A percentile compares a stretch with the other conserved stretches of the same genome.
Evolutionary conservation across 2,329 filamentous ascomycete genomes (phyloP).

Genomic region (Ceratocystis cacaofunesta): DNA sequence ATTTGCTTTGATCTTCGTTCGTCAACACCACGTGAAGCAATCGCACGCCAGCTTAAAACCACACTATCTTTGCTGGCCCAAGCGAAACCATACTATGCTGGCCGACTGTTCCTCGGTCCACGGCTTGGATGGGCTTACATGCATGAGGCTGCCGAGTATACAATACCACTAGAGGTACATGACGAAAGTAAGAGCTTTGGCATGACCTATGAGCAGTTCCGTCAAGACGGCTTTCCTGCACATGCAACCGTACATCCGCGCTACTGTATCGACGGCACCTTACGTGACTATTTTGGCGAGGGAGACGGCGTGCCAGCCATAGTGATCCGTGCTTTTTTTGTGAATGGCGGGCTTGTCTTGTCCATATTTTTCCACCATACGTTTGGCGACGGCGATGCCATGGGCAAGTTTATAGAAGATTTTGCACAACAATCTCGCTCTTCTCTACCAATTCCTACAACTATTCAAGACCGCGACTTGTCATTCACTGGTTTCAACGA

Average conservation of each 20-base stretch:
- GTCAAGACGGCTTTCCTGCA: conserved; percentile 22
- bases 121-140: conserved; percentile 19
- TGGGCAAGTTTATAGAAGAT: conserved; percentile 27
- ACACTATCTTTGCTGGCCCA: conserved; percentile 19
- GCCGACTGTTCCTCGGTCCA: conserved; percentile 20
- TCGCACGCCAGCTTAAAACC: conserved; percentile 17
- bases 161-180: conserved; percentile 19
- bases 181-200: conserved; percentile 19
- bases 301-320: conserved; percentile 25
- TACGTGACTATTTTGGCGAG: not conserved
- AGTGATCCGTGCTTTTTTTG: conserved; percentile 27
- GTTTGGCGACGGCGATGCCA: conserved; percentile 29
- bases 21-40: conserved; percentile 12
- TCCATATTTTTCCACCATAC: conserved; percentile 30
- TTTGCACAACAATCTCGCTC: conserved; percentile 23
- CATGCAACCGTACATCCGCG: conserved; percentile 22
- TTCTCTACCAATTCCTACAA: conserved; percentile 12
- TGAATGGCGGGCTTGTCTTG: conserved; percentile 28
- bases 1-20: conserved; percentile 21
- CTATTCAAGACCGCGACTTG: conserved; percentile 15
- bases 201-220: conserved; percentile 22
- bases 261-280: conserved; percentile 18
- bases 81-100: conserved; percentile 22
- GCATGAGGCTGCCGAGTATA: conserved; percentile 14
- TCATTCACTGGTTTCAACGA: conserved; percentile 21